Conservation (phyloP, 2,329 filamentous ascomycete species). For the Aspergillus sp. region DNA sequence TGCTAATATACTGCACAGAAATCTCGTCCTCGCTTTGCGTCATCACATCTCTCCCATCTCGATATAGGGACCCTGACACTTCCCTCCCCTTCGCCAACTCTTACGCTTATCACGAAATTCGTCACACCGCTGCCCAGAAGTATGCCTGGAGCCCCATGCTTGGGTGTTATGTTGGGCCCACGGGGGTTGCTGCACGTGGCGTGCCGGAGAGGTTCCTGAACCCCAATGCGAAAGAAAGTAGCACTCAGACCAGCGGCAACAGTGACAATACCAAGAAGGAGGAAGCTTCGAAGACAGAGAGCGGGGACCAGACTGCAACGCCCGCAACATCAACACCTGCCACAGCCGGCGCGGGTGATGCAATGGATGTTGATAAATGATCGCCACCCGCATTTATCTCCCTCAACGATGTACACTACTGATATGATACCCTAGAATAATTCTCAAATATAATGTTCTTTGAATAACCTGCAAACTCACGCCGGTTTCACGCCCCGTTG, state of each 20-base stretch:
- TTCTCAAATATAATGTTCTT: neutral
- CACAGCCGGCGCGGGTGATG: slow-evolving; percentile 15
- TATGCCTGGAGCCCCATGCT: slow-evolving; percentile 82
- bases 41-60: slow-evolving; percentile 80
- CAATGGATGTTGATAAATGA: slow-evolving; percentile 26
- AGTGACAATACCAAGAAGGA: slow-evolving; percentile 10
- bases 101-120: slow-evolving; percentile 77
- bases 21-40: slow-evolving; percentile 66
- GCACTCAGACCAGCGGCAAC: slow-evolving; percentile 13
- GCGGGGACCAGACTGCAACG: slow-evolving; percentile 5
- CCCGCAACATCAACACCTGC: slow-evolving; percentile 12
- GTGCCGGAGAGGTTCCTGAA: slow-evolving; percentile 76
- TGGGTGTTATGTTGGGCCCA: slow-evolving; percentile 79
- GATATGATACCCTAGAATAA: slow-evolving; percentile 14
- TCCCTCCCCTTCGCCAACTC: slow-evolving; percentile 80
- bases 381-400: neutral
- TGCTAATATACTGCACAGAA: slow-evolving; percentile 38
- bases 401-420: slow-evolving; percentile 15
- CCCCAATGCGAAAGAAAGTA: slow-evolving; percentile 24
- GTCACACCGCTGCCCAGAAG: slow-evolving; percentile 71
- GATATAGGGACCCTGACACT: slow-evolving; percentile 83
- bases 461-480: neutral
- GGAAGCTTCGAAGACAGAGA: slow-evolving; percentile 16
- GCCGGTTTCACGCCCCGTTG: neutral
- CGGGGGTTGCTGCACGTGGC: slow-evolving; percentile 65